phyloP scores from a whole-genome alignment of 2,329 filamentous ascomycete genomes.

The Leptoxyphium fumago region DNA sequence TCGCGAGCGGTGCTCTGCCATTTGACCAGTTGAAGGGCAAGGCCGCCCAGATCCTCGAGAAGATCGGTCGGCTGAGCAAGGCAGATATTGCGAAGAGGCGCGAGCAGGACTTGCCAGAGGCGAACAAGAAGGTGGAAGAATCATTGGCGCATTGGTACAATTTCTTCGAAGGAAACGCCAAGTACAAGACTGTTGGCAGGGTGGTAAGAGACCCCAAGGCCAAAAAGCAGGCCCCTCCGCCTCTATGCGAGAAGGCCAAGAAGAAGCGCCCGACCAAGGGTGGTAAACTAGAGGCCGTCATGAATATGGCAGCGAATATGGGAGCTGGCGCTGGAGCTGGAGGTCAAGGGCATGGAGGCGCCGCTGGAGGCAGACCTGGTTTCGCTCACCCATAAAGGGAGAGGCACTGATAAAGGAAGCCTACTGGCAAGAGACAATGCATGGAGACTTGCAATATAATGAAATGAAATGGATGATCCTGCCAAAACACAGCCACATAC shows the following conservation, averaged over 20 bases:
- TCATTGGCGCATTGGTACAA: constrained; percentile 50
- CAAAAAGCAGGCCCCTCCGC: constrained; percentile 7
- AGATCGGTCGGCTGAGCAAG: constrained; percentile 9
- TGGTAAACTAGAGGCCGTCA: constrained; percentile 14
- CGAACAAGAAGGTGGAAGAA: constrained; percentile 46
- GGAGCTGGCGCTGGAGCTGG: not conserved
- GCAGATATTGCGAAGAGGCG: constrained; percentile 9
- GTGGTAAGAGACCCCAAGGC: constrained; percentile 8
- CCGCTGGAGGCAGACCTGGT: not conserved
- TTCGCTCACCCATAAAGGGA: not conserved
- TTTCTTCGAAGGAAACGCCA: constrained; percentile 14
- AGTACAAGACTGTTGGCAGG: constrained; percentile 13
- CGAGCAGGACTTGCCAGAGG: constrained; percentile 22
- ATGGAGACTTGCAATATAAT: no score
- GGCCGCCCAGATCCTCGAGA: constrained; percentile 15
- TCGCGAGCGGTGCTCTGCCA: constrained; percentile 6
- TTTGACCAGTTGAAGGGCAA: constrained; percentile 10
- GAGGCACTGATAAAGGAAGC: no score
- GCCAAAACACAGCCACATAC: no score
- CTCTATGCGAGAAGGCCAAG: constrained; percentile 14
- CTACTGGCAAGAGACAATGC: no score
- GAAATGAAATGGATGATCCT: no score
- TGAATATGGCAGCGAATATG: constrained; percentile 1
- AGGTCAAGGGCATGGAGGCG: not conserved
- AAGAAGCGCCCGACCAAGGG: constrained; percentile 18